phyloP scores from a whole-genome alignment of 1,284 basidiomycete species.

The Irpex rosettiformis region DNA sequence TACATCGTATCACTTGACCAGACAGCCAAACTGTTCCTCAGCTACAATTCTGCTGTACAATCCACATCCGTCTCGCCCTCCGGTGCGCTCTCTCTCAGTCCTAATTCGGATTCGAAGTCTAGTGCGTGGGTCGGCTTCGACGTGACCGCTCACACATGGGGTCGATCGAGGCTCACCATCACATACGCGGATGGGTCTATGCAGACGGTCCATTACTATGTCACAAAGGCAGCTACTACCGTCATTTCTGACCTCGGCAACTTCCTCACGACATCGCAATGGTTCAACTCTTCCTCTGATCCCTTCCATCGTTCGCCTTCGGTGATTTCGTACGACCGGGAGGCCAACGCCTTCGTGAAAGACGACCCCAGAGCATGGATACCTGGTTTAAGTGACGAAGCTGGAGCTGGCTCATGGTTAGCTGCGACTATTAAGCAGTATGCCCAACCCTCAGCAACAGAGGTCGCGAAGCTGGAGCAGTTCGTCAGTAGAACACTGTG shows the following conservation, averaged over 20 bases:
- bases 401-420: constrained; percentile 55
- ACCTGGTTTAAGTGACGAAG: constrained; percentile 56
- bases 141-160: constrained; percentile 44
- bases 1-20: constrained; percentile 51
- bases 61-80: constrained; percentile 43
- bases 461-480: constrained; percentile 50
- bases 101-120: constrained; percentile 41
- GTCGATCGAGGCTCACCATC: constrained; percentile 46
- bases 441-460: constrained; percentile 44
- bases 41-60: constrained; percentile 38
- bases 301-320: constrained; percentile 54
- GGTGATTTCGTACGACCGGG: constrained; percentile 53
- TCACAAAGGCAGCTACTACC: constrained; percentile 45
- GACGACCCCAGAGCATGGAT: constrained; percentile 52
- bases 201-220: constrained; percentile 54
- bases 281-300: constrained; percentile 48
- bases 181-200: constrained; percentile 48
- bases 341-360: constrained; percentile 45
- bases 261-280: constrained; percentile 54
- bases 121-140: constrained; percentile 47
- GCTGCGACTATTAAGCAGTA: constrained; percentile 41
- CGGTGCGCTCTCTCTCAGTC: constrained; percentile 45
- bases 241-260: constrained; percentile 47
- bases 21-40: constrained; percentile 50
- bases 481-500: constrained; percentile 46